Base-by-base conservation (phyloP, 1,139 yeast species). In the Yamadazyma diospyri region DNA sequence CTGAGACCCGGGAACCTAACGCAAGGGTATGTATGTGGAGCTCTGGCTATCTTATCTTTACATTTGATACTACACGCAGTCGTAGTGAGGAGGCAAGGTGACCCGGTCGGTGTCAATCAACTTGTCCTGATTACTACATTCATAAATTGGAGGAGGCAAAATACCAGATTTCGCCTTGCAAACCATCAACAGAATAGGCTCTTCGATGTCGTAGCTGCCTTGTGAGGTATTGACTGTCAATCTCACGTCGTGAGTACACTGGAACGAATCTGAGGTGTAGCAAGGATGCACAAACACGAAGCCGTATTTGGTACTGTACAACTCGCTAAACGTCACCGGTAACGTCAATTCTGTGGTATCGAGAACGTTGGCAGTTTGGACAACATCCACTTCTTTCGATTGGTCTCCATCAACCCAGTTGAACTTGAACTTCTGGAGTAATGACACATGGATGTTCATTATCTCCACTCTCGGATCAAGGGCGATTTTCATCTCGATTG, bases 371-470 rank as follows among this genome's bases (percentile, higher is more conserved):
- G 25, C 16, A 23, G 15, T 7, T 14, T 18, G 6, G 20, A 18
- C 20, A 6, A 18, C 20, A 18, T 23, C 25, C 15, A 13, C 15
- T 11, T 6, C 16, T 23, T 7, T n/a, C 4, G 16, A 6, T 13
- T 15, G 13, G 15, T n/a, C 16, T 4, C 25, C 25, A 7, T 13
- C 16, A 13, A 23, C 16, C 13, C 17, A n/a, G 10, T 8, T 16
- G 16, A 15, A 28, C 9, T 7, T 28, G 11, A 28, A 28, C 9
- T 18, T 16, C 10, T 29, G 32, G 9, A 15, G 6, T 15, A 29
- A 16, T 3, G 11, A 12, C 5, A 29, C 25, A 11, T 22, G 21
- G n/a, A 29, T 29, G 9, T 29, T 21, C 6, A 18, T 9, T 18
- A 9, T 6, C 5, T 9, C 12, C 6, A 27, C n/a, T 4, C 5